These are phyloP conservation scores for Cercospora sp. DNA, from an alignment of 2,329 filamentous ascomycete genomes.

Conservation along the genomic window DNA sequence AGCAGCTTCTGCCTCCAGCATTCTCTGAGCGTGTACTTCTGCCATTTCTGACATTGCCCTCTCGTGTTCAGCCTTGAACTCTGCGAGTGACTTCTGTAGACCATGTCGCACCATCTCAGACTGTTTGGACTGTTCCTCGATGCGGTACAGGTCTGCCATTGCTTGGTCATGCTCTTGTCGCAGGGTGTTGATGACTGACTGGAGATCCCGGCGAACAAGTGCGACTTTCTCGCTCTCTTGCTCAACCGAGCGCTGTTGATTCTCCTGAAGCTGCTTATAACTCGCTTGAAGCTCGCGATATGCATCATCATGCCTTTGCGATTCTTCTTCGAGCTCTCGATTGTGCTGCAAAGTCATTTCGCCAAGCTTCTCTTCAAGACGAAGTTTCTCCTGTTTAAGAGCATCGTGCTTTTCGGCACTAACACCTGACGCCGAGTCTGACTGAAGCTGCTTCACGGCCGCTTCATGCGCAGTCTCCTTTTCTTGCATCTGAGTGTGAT, in stretches of 20 bases:
- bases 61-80: constrained; percentile 17
- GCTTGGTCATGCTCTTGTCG: constrained; percentile 8
- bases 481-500: background rate
- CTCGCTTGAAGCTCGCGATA: constrained; percentile 25
- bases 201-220: constrained; percentile 3
- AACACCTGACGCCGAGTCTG: background rate
- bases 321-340: constrained; percentile 30
- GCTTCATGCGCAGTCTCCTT: background rate
- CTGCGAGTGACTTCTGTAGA: constrained; percentile 16
- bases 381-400: constrained; percentile 17
- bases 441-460: background rate
- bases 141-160: constrained; percentile 11
- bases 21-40: constrained; percentile 12
- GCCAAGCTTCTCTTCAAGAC: constrained; percentile 20
- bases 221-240: background rate
- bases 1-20: constrained; percentile 12
- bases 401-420: constrained; percentile 14
- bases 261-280: constrained; percentile 24
- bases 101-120: constrained; percentile 9
- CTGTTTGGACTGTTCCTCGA: constrained; percentile 17
- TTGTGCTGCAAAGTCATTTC: constrained; percentile 28
- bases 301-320: constrained; percentile 27
- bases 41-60: constrained; percentile 12
- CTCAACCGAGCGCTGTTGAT: constrained; percentile 15
- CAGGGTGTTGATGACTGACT: background rate